Base-by-base conservation (phyloP, 306 rosid genomes). In the Sicyos baderoa region DNA sequence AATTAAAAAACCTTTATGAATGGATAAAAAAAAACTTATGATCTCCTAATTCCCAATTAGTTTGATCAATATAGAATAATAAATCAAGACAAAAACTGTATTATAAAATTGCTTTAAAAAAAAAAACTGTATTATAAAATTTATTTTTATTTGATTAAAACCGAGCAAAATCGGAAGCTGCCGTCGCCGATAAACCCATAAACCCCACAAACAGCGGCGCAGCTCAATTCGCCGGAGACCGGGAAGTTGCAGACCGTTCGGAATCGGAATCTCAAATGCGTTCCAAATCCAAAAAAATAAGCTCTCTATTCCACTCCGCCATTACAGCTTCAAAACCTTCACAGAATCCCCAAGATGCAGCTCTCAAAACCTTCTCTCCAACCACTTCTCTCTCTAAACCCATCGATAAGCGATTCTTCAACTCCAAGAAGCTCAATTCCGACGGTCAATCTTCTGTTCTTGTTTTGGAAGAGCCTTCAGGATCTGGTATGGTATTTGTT, bases 401-500 rank as follows among this genome's bases (percentile, higher is more conserved):
- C 71, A 14, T 40, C 15, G 40, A 70, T 27, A 23, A 37, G 40
- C 40, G 68, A 32, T 68, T 40, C 68, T 9, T 54, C 62, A 60
- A 60, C 72, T 68, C 80, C 54, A 55, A 72, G 19, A 60, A 29
- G 12, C 48, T 62, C 44, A 17, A 57, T 51, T 57, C 25, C 17
- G 66, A 57, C 7, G 23, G 6, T 68, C 11, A 52, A 35, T 86
- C 84, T 67, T 48, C 86, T 54, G 61, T 49, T 75, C 83, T 82
- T 69, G 69, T 70, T 9, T 52, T 79, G 48, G 66, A 82, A 25
- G 71, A 19, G 32, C 35, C 68, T 69, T 78, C 87, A 13, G 67
- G 50, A 50, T 81, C 87, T 51, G 97, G 97, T 87, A 80, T 21
- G 69, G 51, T 69, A 29, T 77, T 79, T 66, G 19, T 19, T 45